phyloP scores from a whole-genome alignment of 345 rosid genomes.

The Aethionema arabicum region DNA sequence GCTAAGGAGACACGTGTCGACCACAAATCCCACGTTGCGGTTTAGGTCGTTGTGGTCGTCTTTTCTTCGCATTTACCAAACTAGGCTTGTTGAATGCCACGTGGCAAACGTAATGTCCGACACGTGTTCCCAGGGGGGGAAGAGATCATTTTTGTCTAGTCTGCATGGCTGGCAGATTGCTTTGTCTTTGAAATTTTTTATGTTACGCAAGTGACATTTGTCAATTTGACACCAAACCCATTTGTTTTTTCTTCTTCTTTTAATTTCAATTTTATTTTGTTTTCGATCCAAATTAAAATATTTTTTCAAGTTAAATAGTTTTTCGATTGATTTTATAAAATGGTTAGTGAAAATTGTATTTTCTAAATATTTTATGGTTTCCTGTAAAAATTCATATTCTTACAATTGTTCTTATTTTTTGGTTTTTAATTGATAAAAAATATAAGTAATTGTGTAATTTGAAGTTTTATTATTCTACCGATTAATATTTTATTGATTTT shows the following conservation, averaged over 20 bases:
- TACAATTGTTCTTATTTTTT: no score
- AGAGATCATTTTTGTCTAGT: background rate
- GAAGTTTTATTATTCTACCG: no score
- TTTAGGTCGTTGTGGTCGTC: slow-evolving; percentile 15
- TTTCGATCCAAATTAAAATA: background rate
- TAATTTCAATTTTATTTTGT: background rate
- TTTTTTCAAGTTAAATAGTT: background rate
- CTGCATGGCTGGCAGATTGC: slow-evolving; percentile 41
- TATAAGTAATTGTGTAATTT: no score
- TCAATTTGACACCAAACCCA: slow-evolving; percentile 3
- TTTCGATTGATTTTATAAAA: no score
- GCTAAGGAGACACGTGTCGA: slow-evolving; percentile 28
- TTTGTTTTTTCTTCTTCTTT: background rate
- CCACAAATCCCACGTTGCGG: slow-evolving; percentile 30
- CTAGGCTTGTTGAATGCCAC: slow-evolving; percentile 9
- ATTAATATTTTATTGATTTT: no score
- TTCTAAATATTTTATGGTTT: no score
- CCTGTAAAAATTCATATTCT: no score
- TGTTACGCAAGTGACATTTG: slow-evolving; percentile 22
- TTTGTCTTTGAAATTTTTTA: background rate
- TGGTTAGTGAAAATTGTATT: no score
- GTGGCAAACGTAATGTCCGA: background rate
- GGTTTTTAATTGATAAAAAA: no score
- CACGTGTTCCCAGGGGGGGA: slow-evolving; percentile 15
- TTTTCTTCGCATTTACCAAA: slow-evolving; percentile 23